phyloP scores from a whole-genome alignment of 139 green algal genomes.

The Coelastrella sp. region DNA sequence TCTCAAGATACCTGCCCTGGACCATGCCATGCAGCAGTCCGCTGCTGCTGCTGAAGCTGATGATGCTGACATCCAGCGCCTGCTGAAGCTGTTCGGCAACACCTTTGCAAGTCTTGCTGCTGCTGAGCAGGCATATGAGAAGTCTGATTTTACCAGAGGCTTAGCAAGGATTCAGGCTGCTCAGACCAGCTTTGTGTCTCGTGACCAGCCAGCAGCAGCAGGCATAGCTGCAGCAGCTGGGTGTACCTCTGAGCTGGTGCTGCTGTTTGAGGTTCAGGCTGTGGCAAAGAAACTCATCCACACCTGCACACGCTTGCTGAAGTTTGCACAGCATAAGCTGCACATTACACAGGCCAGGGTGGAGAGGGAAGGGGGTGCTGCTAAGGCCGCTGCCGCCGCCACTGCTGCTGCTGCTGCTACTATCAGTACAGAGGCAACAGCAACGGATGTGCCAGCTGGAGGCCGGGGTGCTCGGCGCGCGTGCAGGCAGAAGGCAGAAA shows the following conservation, averaged over 20 bases:
- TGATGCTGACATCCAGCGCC: background rate
- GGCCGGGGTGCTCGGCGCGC: background rate
- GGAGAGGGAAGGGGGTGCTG: background rate
- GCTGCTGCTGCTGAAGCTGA: constrained; percentile 3
- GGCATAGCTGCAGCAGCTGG: background rate
- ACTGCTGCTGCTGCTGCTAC: background rate
- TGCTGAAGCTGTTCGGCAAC: background rate
- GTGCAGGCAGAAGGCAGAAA: background rate
- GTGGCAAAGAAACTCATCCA: background rate
- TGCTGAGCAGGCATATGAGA: background rate
- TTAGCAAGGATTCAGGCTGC: background rate
- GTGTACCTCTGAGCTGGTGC: background rate
- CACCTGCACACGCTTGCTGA: too few relatives aligned
- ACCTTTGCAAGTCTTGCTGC: background rate
- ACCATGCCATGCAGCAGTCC: background rate
- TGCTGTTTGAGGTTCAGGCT: background rate
- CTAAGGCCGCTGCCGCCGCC: background rate
- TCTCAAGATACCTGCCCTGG: background rate
- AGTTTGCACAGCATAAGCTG: too few relatives aligned
- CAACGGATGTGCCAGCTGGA: background rate
- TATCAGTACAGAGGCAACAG: background rate
- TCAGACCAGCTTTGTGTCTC: background rate
- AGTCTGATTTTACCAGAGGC: background rate
- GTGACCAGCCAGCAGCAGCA: background rate
- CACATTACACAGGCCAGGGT: too few relatives aligned